phyloP scores from a whole-genome alignment of 495 filamentous ascomycete species.

The Barbatosphaeria neglecta region DNA sequence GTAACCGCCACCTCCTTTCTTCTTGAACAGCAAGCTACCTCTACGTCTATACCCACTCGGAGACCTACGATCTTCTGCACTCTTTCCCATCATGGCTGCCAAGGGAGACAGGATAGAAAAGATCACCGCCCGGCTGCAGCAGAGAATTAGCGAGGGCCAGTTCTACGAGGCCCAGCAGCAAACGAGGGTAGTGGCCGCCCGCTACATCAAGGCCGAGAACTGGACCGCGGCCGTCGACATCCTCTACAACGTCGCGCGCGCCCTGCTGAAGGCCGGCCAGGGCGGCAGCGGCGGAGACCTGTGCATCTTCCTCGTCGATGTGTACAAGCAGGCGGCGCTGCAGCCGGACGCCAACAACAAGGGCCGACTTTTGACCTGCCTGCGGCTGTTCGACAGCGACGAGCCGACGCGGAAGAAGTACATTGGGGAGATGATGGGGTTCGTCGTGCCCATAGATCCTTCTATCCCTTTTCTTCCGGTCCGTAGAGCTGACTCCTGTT shows the following conservation, averaged over 20 bases:
- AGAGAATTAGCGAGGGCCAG: conserved; percentile 79
- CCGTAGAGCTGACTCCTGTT: background rate
- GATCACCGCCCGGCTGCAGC: conserved; percentile 38
- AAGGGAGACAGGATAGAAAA: conserved; percentile 35
- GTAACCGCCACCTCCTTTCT: background rate
- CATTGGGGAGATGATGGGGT: conserved; percentile 76
- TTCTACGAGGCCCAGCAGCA: conserved; percentile 98
- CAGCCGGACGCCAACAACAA: conserved; percentile 56
- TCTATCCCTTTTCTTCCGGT: background rate
- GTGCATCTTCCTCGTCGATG: conserved; percentile 71
- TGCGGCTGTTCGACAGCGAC: conserved; percentile 67
- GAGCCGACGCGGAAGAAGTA: conserved; percentile 89
- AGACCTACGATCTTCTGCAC: no score
- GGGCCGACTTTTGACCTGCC: conserved; percentile 44
- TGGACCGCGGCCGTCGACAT: conserved; percentile 78
- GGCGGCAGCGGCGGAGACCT: conserved; percentile 88
- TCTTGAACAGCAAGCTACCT: background rate
- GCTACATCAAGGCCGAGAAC: conserved; percentile 78
- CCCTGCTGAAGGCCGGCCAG: conserved; percentile 78
- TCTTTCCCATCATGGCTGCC: conserved; percentile 14
- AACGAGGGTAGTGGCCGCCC: conserved; percentile 81
- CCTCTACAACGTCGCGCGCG: conserved; percentile 69
- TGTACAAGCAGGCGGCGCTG: conserved; percentile 73
- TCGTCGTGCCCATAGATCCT: conserved; percentile 10
- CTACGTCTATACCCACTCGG: background rate